Percentiles rank a stretch among this genome's conserved stretches.
Evolutionary conservation across 257 asterid genomes (phyloP).

Genomic region (Linaria vulgaris): DNA sequence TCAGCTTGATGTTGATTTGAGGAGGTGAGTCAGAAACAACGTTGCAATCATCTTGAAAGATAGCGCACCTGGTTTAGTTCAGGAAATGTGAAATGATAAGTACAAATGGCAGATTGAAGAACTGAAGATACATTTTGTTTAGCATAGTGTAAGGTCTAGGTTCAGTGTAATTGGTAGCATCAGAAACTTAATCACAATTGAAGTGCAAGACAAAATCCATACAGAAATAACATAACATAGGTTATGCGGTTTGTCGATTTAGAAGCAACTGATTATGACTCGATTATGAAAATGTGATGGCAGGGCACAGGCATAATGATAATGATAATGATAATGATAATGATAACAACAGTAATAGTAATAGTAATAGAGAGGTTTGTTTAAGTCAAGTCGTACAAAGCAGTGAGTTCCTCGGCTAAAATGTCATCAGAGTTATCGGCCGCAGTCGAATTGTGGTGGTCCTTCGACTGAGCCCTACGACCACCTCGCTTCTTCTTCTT

Average conservation of each 20-base stretch:
- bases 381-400: too few species aligned
- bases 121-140: neutral
- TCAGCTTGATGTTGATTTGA: slow-evolving; percentile 71
- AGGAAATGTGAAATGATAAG: slow-evolving; percentile 27
- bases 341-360: too few species aligned
- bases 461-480: slow-evolving; percentile 64
- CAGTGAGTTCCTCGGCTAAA: slow-evolving; percentile 79
- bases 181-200: neutral
- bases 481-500: slow-evolving; percentile 85
- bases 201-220: neutral
- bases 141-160: too few species aligned
- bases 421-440: slow-evolving; percentile 65
- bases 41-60: slow-evolving; percentile 89
- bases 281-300: too few species aligned
- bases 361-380: too few species aligned
- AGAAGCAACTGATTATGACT: too few species aligned
- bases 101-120: slow-evolving; percentile 6
- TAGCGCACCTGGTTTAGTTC: slow-evolving; percentile 75
- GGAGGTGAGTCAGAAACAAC: slow-evolving; percentile 67
- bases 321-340: too few species aligned
- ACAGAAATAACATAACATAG: slow-evolving; percentile 6
- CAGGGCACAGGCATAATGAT: too few species aligned
- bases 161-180: too few species aligned
- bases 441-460: slow-evolving; percentile 59
- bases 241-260: too few species aligned